A percentile compares a stretch with the other conserved stretches of the same genome.
These are phyloP conservation scores for Veloboletus limbatus DNA, from an alignment of 1,284 basidiomycete species.

Conservation along the genomic window DNA sequence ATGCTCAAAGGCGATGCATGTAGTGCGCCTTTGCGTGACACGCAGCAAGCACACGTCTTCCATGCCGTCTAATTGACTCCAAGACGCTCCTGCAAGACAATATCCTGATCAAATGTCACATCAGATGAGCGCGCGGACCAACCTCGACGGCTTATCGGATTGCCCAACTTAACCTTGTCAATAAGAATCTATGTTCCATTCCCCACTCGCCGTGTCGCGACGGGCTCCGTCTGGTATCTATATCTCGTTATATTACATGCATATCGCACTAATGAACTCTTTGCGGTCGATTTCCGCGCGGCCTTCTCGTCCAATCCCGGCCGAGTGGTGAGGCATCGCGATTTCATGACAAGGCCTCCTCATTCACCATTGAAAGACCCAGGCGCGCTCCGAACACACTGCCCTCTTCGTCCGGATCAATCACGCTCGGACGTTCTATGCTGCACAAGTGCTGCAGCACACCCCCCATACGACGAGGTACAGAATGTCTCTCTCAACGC, in stretches of 20 bases:
- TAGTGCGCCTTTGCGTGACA: slow-evolving; percentile 4
- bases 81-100: no score
- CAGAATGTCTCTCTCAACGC: slow-evolving; percentile 3
- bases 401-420: slow-evolving; percentile 11
- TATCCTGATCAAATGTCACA: slow-evolving; percentile 7
- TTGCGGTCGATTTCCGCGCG: slow-evolving; percentile 19
- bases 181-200: slow-evolving; percentile 11
- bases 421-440: background rate
- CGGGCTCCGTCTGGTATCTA: background rate
- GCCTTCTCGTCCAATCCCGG: slow-evolving; percentile 8
- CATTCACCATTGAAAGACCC: background rate
- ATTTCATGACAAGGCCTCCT: slow-evolving; percentile 1
- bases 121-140: background rate
- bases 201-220: slow-evolving; percentile 10
- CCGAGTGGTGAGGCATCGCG: background rate
- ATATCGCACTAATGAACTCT: slow-evolving; percentile 23
- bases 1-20: no score
- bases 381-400: slow-evolving; percentile 3
- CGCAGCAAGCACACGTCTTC: slow-evolving; percentile 18
- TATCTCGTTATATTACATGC: slow-evolving; percentile 18
- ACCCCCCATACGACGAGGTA: background rate
- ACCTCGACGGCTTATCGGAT: slow-evolving; percentile 7
- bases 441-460: background rate
- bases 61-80: slow-evolving; percentile 14
- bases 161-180: slow-evolving; percentile 13